Evolutionary conservation across 352 stramenopile genomes (phyloP), one percentile per base, ranked within the genome.

Genomic region (Phytophthora quininea): DNA sequence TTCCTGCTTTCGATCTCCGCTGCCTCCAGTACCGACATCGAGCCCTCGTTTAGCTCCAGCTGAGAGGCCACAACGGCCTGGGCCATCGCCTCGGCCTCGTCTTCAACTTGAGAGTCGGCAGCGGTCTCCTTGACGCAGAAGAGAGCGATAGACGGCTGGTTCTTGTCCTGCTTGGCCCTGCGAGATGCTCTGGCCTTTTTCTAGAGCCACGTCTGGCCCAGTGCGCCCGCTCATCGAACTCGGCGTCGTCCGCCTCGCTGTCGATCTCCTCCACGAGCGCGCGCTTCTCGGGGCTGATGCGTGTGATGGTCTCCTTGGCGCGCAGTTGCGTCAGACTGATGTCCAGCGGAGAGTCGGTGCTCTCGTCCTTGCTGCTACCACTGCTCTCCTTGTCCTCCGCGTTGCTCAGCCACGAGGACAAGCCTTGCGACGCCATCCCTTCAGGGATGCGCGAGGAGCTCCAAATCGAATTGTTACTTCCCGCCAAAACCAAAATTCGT

Each of bases 201-300:
- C 71, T 53, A 1, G 56, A 46, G n/a, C 69, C 65, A n/a, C 77
- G 70, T 11, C 82, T 64, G 2, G 74, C 67, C 85, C 82, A 93
- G 27, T 91, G 82, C 42, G 82, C 80, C 14, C 75, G 64, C 45
- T 92, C 82, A 29, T 92, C 85, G 48, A 93, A 91, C 65, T 93
- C 85, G 31, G 53, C 69, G 64, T 93, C 85, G 60, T 93, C 85
- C 37, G 76, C 77, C 48, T 93, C 85, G 49, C 67, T 88, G 63
- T 93, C 85, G 57, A 93, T 91, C 46, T 84, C 75, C 67, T 93
- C 82, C 30, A 88, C 65, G 37, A 79, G 54, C 67, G 70, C 64
- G 56, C 73, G 73, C 62, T 86, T 86, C 48, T 88, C 79, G 15
- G 77, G 75, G 32, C 75, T 88, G 48, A 88, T 86, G 58, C 69